Conservation (phyloP, 1,284 basidiomycete species). For the Tilletia caries region DNA sequence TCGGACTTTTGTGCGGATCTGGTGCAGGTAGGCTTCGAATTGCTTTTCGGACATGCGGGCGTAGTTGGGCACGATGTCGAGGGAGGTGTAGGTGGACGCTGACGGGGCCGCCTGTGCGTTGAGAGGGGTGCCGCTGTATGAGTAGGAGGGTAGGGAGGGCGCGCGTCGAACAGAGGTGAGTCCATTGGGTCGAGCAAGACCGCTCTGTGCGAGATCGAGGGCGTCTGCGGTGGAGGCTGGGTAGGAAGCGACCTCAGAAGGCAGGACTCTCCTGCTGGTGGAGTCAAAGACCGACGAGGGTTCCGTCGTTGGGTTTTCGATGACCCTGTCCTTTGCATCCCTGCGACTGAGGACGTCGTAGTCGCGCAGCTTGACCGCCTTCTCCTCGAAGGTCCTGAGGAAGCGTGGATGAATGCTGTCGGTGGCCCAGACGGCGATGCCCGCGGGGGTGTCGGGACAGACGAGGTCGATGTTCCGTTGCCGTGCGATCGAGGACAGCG, state of each 20-base stretch:
- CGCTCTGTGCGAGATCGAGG: conserved; percentile 13
- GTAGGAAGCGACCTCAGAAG: conserved; percentile 26
- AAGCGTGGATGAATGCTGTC: conserved; percentile 42
- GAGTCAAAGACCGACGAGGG: conserved; percentile 19
- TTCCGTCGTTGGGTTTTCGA: conserved; percentile 29
- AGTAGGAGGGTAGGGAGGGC: neutral
- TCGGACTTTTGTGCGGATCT: conserved; percentile 22
- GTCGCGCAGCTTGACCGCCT: conserved; percentile 29
- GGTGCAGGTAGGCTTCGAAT: conserved; percentile 35
- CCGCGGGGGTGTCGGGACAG: conserved; percentile 35
- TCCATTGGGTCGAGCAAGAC: conserved; percentile 1
- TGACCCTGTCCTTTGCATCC: conserved; percentile 14
- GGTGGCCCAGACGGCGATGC: conserved; percentile 43
- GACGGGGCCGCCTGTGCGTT: neutral
- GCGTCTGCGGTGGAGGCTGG: conserved; percentile 18
- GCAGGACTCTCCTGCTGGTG: conserved; percentile 21
- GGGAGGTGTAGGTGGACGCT: conserved; percentile 24
- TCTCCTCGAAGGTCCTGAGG: conserved; percentile 39
- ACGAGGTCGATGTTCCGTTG: conserved; percentile 40
- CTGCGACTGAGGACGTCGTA: neutral
- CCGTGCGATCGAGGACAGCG: conserved; percentile 28
- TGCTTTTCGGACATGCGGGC: conserved; percentile 33
- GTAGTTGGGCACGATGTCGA: conserved; percentile 44
- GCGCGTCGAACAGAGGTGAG: neutral
- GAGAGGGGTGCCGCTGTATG: neutral